Evolutionary conservation across 1,284 basidiomycete genomes (phyloP), one percentile per base, ranked within the genome.

Genomic region (Tilletia horrida): DNA sequence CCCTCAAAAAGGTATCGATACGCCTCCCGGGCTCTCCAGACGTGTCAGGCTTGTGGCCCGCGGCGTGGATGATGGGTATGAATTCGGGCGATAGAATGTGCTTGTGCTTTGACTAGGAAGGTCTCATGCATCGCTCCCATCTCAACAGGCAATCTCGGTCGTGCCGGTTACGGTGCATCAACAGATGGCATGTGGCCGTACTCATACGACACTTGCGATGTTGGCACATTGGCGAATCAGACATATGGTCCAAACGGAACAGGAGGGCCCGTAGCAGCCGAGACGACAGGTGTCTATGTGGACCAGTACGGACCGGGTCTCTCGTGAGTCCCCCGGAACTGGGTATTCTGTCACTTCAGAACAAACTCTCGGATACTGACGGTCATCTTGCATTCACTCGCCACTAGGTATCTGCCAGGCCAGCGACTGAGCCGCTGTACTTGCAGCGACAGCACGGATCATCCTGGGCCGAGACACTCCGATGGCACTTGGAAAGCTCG

Each of bases 141-240:
- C 23, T 48, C 23, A 8, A 48, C 47, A 48, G 47, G 92, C 2
- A 95, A 95, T 77, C 70, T 81, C 1, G 79, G 79, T 8, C 73
- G 78, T 14, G 79, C 78, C 62, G 78, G 78, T 40, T 81, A 79
- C 66, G 79, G 79, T 67, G 76, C 80, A 3, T 76, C 77, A 7
- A 76, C 81, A 6, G 90, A 93, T 66, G 92, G 85, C 4, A 82
- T 83, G 86, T 89, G 89, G 86, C 85, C 86, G 8, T 92, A 91
- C 79, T 87, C 88, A 0, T 91, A 55, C 71, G 88, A 89, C 74
- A 77, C 85, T 0, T 92, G 89, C 79, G 90, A 90, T 80, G 72
- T 91, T 29, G 95, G 94, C 7, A 95, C 93, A 0, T 88, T 90
- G 82, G 87, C 89, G 18, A 90, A 89, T 76, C 70, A 69, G 45